Percentiles rank a stretch among this genome's conserved stretches.
These are phyloP conservation scores for Hanseniaspora mollemarum DNA, from an alignment of 805 yeast species.

Conservation along the genomic window DNA sequence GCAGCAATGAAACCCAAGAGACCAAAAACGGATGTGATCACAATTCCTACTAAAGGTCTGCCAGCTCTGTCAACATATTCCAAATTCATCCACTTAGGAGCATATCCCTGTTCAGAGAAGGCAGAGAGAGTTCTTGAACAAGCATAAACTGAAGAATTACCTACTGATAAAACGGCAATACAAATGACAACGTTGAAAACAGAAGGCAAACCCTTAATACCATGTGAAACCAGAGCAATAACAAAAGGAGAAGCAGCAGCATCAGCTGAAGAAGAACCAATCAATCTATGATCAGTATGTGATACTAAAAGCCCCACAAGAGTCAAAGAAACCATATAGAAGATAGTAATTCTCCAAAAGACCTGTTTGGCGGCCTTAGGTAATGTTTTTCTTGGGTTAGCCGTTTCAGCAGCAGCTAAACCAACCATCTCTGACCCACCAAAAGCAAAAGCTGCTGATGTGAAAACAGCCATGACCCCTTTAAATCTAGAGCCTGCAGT, in stretches of 20 bases:
- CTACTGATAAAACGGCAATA: constrained; percentile 57
- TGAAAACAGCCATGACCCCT: constrained; percentile 44
- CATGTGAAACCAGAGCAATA: constrained; percentile 54
- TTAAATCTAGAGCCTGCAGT: constrained; percentile 34
- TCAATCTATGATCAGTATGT: constrained; percentile 33
- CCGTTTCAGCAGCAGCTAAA: constrained; percentile 40
- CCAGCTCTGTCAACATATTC: constrained; percentile 56
- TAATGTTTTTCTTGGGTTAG: constrained; percentile 37
- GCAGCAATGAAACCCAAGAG: constrained; percentile 49
- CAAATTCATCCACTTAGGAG: constrained; percentile 39
- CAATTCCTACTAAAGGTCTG: constrained; percentile 51
- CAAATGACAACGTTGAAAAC: constrained; percentile 60
- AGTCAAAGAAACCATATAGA: constrained; percentile 36
- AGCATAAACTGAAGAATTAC: constrained; percentile 59
- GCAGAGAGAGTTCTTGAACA: constrained; percentile 57
- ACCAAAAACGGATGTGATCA: constrained; percentile 44
- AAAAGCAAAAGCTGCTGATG: constrained; percentile 46
- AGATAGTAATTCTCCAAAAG: constrained; percentile 44
- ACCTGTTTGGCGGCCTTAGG: constrained; percentile 47
- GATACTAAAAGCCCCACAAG: constrained; percentile 41
- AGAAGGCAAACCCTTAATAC: constrained; percentile 52
- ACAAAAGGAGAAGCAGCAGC: constrained; percentile 71
- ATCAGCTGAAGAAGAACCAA: constrained; percentile 41
- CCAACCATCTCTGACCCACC: constrained; percentile 46
- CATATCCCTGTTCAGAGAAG: constrained; percentile 53